Evolutionary conservation across 1,284 basidiomycete genomes (phyloP).

Genomic region (Ganoderma meredithae): DNA sequence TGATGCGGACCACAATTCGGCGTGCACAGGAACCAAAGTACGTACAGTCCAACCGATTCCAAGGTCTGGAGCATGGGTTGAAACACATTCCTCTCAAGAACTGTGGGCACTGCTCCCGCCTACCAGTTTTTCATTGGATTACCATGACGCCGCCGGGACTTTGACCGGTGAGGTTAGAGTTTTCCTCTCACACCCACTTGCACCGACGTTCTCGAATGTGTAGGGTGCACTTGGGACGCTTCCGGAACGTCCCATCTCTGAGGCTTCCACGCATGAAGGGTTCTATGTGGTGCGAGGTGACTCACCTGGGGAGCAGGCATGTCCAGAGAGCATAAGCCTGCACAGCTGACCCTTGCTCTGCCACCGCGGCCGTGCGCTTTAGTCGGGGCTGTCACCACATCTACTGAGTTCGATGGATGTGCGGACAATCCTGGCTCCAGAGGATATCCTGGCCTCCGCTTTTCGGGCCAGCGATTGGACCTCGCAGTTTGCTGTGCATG

Average conservation of each 20-base stretch:
- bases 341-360: too few relatives aligned
- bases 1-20: slow-evolving; percentile 1
- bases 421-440: not conserved
- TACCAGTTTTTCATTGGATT: not conserved
- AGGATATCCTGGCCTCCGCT: not conserved
- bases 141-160: not conserved
- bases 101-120: not conserved
- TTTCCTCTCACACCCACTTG: not conserved
- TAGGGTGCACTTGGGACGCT: not conserved
- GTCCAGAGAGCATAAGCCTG: not conserved
- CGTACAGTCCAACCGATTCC: not conserved
- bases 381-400: not conserved
- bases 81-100: slow-evolving; percentile 5
- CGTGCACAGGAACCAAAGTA: not conserved
- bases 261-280: not conserved
- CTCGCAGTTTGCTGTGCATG: not conserved
- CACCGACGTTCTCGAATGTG: not conserved
- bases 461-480: not conserved
- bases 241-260: not conserved
- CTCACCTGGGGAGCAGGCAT: not conserved
- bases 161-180: not conserved
- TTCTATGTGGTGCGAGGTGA: not conserved
- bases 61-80: not conserved
- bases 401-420: too few relatives aligned
- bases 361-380: too few relatives aligned